These are phyloP conservation scores for Xylariomycetidae sp. DNA, from an alignment of 2,329 filamentous ascomycete genomes.

Conservation along the genomic window DNA sequence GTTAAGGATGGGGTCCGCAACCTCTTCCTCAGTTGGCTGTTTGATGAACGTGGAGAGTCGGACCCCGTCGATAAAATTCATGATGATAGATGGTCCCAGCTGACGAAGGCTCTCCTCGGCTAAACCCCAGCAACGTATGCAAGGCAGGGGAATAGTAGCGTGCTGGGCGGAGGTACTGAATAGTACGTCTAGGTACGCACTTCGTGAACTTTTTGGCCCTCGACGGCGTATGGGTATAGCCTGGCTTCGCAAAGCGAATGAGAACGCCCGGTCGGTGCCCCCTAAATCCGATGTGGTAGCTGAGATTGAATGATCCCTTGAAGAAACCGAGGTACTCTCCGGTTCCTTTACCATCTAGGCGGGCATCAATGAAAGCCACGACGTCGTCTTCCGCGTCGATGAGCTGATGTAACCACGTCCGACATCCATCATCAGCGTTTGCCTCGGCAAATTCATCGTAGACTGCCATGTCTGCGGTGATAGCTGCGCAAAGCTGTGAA, in stretches of 20 bases:
- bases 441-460: too few species aligned
- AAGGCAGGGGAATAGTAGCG: conserved; percentile 27
- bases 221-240: conserved; percentile 13
- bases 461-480: too few species aligned
- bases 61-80: conserved; percentile 26
- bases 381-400: too few species aligned
- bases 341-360: too few species aligned
- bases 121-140: conserved; percentile 21
- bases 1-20: conserved; percentile 16
- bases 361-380: too few species aligned
- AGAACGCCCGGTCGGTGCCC: too few species aligned
- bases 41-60: conserved; percentile 18
- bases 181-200: conserved; percentile 19
- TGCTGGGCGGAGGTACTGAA: conserved; percentile 24
- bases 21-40: conserved; percentile 17
- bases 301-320: too few species aligned
- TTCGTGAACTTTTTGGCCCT: conserved; percentile 29
- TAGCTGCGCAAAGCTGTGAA: too few species aligned
- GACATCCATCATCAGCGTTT: too few species aligned
- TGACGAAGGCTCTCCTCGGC: conserved; percentile 24
- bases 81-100: conserved; percentile 29
- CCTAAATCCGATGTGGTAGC: too few species aligned
- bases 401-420: too few species aligned
- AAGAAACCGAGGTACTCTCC: too few species aligned
- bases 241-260: conserved; percentile 14